Base-by-base conservation (phyloP, 768 basidiomycete genomes). In the Floccularia luteovirens region DNA sequence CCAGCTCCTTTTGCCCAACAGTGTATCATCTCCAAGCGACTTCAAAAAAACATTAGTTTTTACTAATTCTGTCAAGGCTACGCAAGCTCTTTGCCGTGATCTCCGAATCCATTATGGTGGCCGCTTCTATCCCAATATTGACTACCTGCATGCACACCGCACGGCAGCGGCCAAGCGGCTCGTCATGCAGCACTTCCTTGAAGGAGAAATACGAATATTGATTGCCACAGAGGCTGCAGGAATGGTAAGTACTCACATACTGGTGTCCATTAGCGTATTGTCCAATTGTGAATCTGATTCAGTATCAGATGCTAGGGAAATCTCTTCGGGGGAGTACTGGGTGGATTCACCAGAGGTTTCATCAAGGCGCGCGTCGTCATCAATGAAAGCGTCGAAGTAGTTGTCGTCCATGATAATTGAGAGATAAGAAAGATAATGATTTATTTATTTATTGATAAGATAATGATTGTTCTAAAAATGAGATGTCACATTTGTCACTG, bases 201-300 rank as follows among this genome's bases (percentile, higher is more conserved):
- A 46, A 31, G 57, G 60, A 0, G 46, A 48, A 8, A 52, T 50
- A 1, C 47, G 40, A 19, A 42, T 61, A 14, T 44, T 63, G 2
- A 41, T 63, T 5, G 52, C 58, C 12, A 64, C 64, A 10, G 61
- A 66, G 34, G 62, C 56, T 0, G 60, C 59, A 3, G 62, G 62
- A 19, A 66, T 66, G 62, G 64, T 63, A 42, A n/a, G n/a, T n/a
- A n/a, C n/a, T n/a, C n/a, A n/a, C n/a, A n/a, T n/a, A n/a, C n/a
- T n/a, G n/a, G n/a, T n/a, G n/a, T n/a, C n/a, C n/a, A n/a, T n/a
- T n/a, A n/a, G n/a, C n/a, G n/a, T n/a, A n/a, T n/a, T n/a, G n/a
- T n/a, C n/a, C n/a, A n/a, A n/a, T n/a, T n/a, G n/a, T n/a, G n/a
- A n/a, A n/a, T n/a, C n/a, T n/a, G n/a, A n/a, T n/a, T n/a, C n/a